phyloP scores from a whole-genome alignment of 2,329 filamentous ascomycete species.

The Epichloe coenophiala region DNA sequence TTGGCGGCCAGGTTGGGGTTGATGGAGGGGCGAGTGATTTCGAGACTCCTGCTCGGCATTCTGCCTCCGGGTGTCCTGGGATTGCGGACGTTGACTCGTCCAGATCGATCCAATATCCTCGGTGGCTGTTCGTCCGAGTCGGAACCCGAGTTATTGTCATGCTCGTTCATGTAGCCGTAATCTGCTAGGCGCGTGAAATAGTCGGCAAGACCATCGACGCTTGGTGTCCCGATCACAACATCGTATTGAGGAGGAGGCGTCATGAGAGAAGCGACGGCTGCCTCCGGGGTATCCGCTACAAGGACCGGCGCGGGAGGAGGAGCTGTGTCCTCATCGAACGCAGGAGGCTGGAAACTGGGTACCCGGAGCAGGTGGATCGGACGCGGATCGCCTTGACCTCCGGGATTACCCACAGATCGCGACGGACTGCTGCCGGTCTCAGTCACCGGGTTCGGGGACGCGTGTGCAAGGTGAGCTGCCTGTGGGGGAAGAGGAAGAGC shows the following conservation, averaged over 20 bases:
- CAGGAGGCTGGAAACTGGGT: constrained; percentile 78
- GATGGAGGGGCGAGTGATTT: constrained; percentile 30
- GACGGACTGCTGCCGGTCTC: constrained; percentile 11
- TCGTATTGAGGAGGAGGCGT: constrained; percentile 83
- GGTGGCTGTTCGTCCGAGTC: constrained; percentile 30
- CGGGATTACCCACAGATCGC: constrained; percentile 4
- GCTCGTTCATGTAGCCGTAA: constrained; percentile 37
- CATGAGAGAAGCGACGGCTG: constrained; percentile 27
- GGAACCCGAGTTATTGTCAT: constrained; percentile 26
- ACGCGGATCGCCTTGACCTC: constrained; percentile 29
- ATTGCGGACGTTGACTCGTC: constrained; percentile 44
- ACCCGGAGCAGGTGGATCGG: constrained; percentile 75
- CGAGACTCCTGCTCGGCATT: constrained; percentile 42
- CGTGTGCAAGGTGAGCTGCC: constrained; percentile 36
- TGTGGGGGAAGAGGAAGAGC: constrained; percentile 37
- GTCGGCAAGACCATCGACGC: constrained; percentile 62
- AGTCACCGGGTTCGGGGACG: constrained; percentile 18
- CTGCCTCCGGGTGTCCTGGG: constrained; percentile 40
- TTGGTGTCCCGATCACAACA: constrained; percentile 54
- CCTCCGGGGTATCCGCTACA: constrained; percentile 10
- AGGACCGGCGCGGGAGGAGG: constrained; percentile 21
- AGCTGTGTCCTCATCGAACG: constrained; percentile 61
- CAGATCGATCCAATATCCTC: constrained; percentile 35
- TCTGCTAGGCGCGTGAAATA: constrained; percentile 75
- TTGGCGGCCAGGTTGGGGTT: constrained; percentile 3